Conservation (phyloP, 2,329 filamentous ascomycete genomes). For the Penicillium vulpinum region DNA sequence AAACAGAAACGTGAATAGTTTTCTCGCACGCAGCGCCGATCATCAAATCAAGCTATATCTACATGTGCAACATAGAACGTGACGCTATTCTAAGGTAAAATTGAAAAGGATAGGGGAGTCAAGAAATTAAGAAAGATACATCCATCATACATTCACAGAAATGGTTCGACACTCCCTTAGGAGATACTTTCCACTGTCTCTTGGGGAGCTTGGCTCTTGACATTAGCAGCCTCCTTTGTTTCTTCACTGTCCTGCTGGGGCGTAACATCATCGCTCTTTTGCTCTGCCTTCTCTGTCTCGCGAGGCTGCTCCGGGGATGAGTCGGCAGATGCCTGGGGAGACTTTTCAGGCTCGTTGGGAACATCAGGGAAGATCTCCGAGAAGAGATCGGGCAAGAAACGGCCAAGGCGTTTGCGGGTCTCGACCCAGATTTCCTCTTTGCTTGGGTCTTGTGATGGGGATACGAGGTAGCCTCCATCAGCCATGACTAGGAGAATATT, state of each 20-base stretch:
- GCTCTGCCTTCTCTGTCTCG: constrained; percentile 20
- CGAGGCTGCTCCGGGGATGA: constrained; percentile 20
- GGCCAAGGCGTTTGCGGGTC: constrained; percentile 60
- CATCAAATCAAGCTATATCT: constrained; percentile 19
- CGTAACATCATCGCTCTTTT: constrained; percentile 12
- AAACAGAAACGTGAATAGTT: neutral
- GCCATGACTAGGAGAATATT: constrained; percentile 96
- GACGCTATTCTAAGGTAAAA: constrained; percentile 20
- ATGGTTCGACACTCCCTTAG: neutral
- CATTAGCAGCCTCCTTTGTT: neutral
- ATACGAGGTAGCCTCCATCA: constrained; percentile 78
- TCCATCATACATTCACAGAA: neutral
- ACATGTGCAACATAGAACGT: constrained; percentile 11
- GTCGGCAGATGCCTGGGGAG: constrained; percentile 15
- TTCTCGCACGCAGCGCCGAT: constrained; percentile 4
- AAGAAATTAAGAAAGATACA: constrained; percentile 1
- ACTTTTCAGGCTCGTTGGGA: constrained; percentile 21
- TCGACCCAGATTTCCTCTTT: constrained; percentile 61
- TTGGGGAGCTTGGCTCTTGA: constrained; percentile 2
- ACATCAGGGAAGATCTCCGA: constrained; percentile 57
- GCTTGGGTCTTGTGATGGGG: constrained; percentile 56
- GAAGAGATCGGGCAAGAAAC: constrained; percentile 62
- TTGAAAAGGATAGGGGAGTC: constrained; percentile 4
- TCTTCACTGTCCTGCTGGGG: constrained; percentile 1
- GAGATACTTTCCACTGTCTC: constrained; percentile 1